Percentiles rank a stretch among this genome's conserved stretches.
Conservation (phyloP, 2,329 filamentous ascomycete species). For the Sporothrix sp. region DNA sequence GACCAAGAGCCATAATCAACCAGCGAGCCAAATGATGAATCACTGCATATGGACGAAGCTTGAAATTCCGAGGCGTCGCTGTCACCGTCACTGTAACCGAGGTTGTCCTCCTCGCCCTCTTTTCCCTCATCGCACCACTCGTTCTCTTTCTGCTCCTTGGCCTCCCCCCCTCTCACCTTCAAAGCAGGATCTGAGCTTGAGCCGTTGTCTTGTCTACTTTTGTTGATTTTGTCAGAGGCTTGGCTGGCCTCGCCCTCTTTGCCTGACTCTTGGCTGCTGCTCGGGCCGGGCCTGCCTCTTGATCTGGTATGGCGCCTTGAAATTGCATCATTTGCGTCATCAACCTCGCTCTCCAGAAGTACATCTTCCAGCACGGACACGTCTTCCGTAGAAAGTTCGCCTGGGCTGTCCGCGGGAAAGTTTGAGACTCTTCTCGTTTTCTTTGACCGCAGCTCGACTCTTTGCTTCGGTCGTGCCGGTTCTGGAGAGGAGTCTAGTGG, state of each 20-base stretch:
- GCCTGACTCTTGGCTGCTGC: too few species aligned
- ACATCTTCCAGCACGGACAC: constrained; percentile 14
- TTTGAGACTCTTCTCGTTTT: constrained; percentile 9
- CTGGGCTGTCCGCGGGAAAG: constrained; percentile 6
- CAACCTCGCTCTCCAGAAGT: background rate
- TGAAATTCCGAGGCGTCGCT: constrained; percentile 14
- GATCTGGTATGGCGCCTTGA: too few species aligned
- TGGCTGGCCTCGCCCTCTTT: too few species aligned
- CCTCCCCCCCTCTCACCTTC: background rate
- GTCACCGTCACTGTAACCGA: background rate
- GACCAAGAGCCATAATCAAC: constrained; percentile 8
- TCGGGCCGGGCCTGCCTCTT: too few species aligned
- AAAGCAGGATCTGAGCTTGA: too few species aligned
- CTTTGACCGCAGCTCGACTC: constrained; percentile 11
- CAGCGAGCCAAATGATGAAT: constrained; percentile 2
- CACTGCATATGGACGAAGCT: background rate
- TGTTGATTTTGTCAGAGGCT: too few species aligned
- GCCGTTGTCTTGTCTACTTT: too few species aligned
- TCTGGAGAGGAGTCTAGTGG: background rate
- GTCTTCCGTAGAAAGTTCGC: constrained; percentile 15
- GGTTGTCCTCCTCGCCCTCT: background rate
- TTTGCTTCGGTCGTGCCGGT: background rate
- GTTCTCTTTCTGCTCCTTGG: background rate
- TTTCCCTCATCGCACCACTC: background rate
- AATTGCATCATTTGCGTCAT: too few species aligned